A percentile compares a stretch with the other conserved stretches of the same genome.
Conservation (phyloP, 192 early-diverging fungal genomes). For the Helicostylum pulchrum region DNA sequence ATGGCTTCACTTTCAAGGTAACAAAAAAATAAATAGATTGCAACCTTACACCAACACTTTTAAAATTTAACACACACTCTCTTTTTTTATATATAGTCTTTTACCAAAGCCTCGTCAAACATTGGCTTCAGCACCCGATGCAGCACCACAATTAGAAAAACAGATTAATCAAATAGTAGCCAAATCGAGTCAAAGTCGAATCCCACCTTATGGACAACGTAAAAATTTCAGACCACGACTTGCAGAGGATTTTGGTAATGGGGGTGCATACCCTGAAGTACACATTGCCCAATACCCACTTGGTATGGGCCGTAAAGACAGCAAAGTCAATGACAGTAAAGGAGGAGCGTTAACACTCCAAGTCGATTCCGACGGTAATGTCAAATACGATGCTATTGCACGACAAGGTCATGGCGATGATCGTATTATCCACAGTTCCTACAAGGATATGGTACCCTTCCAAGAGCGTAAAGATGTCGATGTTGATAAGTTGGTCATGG, state of each 20-base stretch:
- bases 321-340: conserved; percentile 32
- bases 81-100: conserved; percentile 21
- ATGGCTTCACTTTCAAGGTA: conserved; percentile 21
- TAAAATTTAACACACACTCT: neutral
- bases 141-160: conserved; percentile 30
- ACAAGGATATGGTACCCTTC: conserved; percentile 77
- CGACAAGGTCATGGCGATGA: conserved; percentile 68
- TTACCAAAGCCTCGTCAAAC: conserved; percentile 40
- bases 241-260: conserved; percentile 89
- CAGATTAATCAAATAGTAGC: conserved; percentile 33
- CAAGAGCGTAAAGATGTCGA: conserved; percentile 65
- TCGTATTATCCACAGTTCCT: conserved; percentile 78
- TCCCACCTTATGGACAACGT: conserved; percentile 81
- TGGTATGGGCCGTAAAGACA: conserved; percentile 82
- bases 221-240: conserved; percentile 75
- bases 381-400: conserved; percentile 87
- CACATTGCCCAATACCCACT: conserved; percentile 89
- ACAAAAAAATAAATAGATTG: neutral
- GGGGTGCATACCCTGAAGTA: conserved; percentile 96
- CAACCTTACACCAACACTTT: neutral
- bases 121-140: conserved; percentile 18
- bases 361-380: conserved; percentile 85
- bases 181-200: conserved; percentile 14
- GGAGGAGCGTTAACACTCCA: conserved; percentile 78
- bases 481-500: conserved; percentile 62